phyloP scores from a whole-genome alignment of 2,329 filamentous ascomycete genomes.

The Bertia moriformis region DNA sequence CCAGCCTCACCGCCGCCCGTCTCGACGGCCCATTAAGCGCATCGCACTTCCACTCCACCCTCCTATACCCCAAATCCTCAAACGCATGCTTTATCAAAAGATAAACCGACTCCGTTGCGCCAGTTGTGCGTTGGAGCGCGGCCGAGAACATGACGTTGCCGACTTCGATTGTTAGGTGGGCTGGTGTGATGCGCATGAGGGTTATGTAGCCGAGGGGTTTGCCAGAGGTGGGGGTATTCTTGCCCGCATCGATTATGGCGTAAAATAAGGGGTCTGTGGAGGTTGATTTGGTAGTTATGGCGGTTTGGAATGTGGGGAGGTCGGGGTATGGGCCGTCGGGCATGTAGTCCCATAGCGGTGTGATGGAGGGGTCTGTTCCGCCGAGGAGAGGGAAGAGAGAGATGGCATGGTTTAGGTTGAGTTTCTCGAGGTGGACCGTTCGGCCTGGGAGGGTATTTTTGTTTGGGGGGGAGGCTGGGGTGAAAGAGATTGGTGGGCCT shows the following conservation, averaged over 20 bases:
- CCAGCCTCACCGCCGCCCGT: slow-evolving; percentile 37
- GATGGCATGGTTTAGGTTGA: neutral
- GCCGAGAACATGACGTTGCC: slow-evolving; percentile 37
- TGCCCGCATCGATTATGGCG: slow-evolving; percentile 21
- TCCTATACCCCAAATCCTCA: slow-evolving; percentile 33
- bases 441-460: neutral
- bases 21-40: slow-evolving; percentile 35
- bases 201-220: slow-evolving; percentile 20
- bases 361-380: neutral
- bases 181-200: slow-evolving; percentile 30
- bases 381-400: neutral
- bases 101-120: slow-evolving; percentile 42
- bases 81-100: slow-evolving; percentile 38
- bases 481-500: neutral
- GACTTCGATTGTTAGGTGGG: slow-evolving; percentile 37
- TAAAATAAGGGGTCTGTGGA: slow-evolving; percentile 24
- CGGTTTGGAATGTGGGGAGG: slow-evolving; percentile 11
- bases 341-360: slow-evolving; percentile 24
- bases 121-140: slow-evolving; percentile 32
- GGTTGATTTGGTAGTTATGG: slow-evolving; percentile 8
- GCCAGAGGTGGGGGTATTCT: slow-evolving; percentile 5
- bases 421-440: neutral
- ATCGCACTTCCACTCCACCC: slow-evolving; percentile 54
- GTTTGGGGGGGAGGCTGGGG: neutral
- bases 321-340: slow-evolving; percentile 16